Evolutionary conservation across 2,329 filamentous ascomycete species (phyloP).

Genomic region (Fusarium albosuccineum): DNA sequence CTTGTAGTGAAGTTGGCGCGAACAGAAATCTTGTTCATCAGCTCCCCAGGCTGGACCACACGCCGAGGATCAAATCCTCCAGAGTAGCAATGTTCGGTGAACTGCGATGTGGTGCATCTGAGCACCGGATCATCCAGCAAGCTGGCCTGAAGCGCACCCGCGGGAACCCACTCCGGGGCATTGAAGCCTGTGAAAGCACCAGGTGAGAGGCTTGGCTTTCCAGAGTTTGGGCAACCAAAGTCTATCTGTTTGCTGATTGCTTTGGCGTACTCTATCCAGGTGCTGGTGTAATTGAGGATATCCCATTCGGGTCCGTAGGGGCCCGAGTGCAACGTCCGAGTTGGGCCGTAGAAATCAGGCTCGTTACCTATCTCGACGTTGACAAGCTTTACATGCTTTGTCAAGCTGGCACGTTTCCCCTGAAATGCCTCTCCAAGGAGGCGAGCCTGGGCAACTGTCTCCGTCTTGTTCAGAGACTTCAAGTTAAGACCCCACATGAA

Average conservation of each 20-base stretch:
- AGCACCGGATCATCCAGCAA: not conserved
- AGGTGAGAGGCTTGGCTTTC: not conserved
- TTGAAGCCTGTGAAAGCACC: not conserved
- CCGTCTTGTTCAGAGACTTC: not conserved
- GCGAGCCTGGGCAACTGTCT: not conserved
- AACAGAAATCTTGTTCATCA: not conserved
- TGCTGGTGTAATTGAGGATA: not conserved
- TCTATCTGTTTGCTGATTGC: not conserved
- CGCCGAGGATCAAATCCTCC: not conserved
- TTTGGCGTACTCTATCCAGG: not conserved
- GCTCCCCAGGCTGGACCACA: not conserved
- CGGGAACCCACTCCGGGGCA: not conserved
- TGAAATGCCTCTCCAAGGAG: not conserved
- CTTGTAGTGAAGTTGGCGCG: not conserved
- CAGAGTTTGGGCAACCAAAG: not conserved
- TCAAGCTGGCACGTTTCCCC: not conserved
- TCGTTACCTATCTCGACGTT: slow-evolving; percentile 1
- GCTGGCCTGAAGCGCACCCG: not conserved
- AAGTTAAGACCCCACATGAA: slow-evolving; percentile 3
- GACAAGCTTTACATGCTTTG: not conserved
- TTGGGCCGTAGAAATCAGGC: not conserved
- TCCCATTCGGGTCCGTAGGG: not conserved
- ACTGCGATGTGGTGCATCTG: not conserved
- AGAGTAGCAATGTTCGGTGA: not conserved
- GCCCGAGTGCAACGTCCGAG: not conserved